Percentiles rank a stretch among this genome's conserved stretches.
Conservation (phyloP, 2,329 filamentous ascomycete species). For the Lecanicillium sp. region DNA sequence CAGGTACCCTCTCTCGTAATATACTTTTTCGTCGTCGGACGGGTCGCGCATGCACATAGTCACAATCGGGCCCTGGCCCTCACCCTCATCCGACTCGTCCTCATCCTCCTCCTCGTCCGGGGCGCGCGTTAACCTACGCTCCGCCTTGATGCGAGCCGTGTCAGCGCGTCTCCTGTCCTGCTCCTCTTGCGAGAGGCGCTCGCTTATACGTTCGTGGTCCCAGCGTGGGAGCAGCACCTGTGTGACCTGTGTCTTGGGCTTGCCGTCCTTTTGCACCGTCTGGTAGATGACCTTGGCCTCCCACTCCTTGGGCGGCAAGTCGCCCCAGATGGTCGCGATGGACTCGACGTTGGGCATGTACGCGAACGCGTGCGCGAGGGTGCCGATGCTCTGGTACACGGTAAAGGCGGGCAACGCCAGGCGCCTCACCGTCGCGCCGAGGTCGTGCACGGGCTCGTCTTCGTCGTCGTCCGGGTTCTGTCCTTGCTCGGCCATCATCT, state of each 20-base stretch:
- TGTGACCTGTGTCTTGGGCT: not conserved
- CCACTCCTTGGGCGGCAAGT: slow-evolving; percentile 14
- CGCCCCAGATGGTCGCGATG: slow-evolving; percentile 22
- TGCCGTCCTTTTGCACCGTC: slow-evolving; percentile 1
- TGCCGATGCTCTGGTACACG: slow-evolving; percentile 21
- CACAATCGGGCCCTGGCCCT: slow-evolving; percentile 12
- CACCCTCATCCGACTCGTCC: slow-evolving; percentile 4
- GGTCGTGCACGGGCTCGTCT: not conserved
- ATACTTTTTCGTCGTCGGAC: slow-evolving; percentile 3
- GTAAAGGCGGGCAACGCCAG: slow-evolving; percentile 23
- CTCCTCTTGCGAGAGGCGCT: slow-evolving; percentile 4
- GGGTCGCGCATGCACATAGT: slow-evolving; percentile 14
- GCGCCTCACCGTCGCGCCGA: slow-evolving; percentile 15
- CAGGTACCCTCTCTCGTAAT: slow-evolving; percentile 16
- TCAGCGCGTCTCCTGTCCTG: not conserved
- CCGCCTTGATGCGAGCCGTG: slow-evolving; percentile 7
- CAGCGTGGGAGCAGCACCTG: slow-evolving; percentile 7
- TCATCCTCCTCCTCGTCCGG: slow-evolving; percentile 11
- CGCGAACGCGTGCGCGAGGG: slow-evolving; percentile 15
- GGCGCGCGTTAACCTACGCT: not conserved
- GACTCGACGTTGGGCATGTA: slow-evolving; percentile 17
- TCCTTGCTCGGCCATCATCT: slow-evolving; percentile 2
- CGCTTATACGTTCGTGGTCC: slow-evolving; percentile 3
- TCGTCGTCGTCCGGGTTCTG: not conserved
- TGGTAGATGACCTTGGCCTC: not conserved